These are phyloP conservation scores for Hygrophorus pudorinus DNA, from an alignment of 768 basidiomycete genomes.

Conservation along the genomic window DNA sequence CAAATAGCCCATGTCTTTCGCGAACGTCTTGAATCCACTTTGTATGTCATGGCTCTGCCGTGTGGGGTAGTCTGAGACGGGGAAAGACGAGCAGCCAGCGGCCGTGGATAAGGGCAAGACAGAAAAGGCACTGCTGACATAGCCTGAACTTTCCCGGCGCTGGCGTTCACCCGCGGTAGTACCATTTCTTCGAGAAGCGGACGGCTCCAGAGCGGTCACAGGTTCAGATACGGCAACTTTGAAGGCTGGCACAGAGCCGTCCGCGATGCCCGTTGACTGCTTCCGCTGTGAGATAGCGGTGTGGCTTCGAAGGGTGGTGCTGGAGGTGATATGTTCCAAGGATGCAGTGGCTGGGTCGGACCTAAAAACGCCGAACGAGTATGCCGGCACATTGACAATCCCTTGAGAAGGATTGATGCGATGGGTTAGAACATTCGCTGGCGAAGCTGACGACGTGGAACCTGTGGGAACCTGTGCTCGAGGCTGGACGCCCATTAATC, in stretches of 20 bases:
- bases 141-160: conserved; percentile 2
- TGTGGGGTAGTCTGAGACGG: too few species aligned
- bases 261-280: conserved; percentile 16
- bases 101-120: too few species aligned
- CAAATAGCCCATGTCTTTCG: background rate
- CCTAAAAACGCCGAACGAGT: conserved; percentile 36
- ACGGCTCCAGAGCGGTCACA: conserved; percentile 2
- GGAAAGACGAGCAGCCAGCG: too few species aligned
- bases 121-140: background rate
- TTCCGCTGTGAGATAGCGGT: conserved; percentile 5
- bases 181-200: too few species aligned
- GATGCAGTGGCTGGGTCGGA: conserved; percentile 31
- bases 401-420: background rate
- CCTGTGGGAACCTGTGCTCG: too few species aligned
- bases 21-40: background rate
- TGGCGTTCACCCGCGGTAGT: background rate
- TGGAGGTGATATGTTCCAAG: conserved; percentile 34
- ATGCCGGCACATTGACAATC: conserved; percentile 6
- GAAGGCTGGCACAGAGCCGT: conserved; percentile 27
- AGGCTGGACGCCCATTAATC: too few species aligned
- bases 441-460: conserved; percentile 7
- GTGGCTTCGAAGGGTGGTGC: conserved; percentile 27
- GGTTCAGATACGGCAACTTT: conserved; percentile 23
- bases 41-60: too few species aligned
- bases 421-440: background rate